Percentiles rank a stretch among this genome's conserved stretches.
Conservation (phyloP, 2,329 filamentous ascomycete genomes). For the Trichoderma semiorbis region DNA sequence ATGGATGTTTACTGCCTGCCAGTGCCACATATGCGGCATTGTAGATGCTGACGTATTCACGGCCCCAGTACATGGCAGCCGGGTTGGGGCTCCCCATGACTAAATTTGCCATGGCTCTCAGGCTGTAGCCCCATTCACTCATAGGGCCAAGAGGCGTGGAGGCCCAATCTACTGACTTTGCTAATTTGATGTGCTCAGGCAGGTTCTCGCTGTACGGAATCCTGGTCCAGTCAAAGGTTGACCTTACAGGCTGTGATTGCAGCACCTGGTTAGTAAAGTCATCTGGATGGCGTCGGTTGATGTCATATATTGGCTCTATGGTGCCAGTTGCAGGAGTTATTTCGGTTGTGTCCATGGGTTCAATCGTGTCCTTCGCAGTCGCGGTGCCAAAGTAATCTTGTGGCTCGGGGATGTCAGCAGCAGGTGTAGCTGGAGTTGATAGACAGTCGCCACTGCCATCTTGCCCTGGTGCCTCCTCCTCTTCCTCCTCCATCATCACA, state of each 20-base stretch:
- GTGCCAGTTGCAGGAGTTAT: background rate
- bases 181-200: constrained; percentile 69
- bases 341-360: constrained; percentile 25
- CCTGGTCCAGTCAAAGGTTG: constrained; percentile 79
- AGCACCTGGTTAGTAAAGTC: constrained; percentile 39
- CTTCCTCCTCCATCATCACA: constrained; percentile 28
- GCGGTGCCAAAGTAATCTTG: constrained; percentile 44
- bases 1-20: constrained; percentile 73
- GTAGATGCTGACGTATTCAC: constrained; percentile 64
- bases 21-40: constrained; percentile 70
- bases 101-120: constrained; percentile 75
- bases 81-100: constrained; percentile 77
- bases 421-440: constrained; percentile 34
- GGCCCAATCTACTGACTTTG: constrained; percentile 69
- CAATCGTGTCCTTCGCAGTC: constrained; percentile 20
- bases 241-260: constrained; percentile 32
- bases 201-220: constrained; percentile 61
- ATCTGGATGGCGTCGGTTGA: constrained; percentile 35
- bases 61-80: constrained; percentile 76
- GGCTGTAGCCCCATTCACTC: constrained; percentile 65
- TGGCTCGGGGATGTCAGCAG: constrained; percentile 30
- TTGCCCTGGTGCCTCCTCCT: constrained; percentile 35
- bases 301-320: constrained; percentile 18
- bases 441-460: constrained; percentile 37
- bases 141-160: constrained; percentile 72